Conservation (phyloP, 2,329 filamentous ascomycete genomes). For the Fusarium albidum region DNA sequence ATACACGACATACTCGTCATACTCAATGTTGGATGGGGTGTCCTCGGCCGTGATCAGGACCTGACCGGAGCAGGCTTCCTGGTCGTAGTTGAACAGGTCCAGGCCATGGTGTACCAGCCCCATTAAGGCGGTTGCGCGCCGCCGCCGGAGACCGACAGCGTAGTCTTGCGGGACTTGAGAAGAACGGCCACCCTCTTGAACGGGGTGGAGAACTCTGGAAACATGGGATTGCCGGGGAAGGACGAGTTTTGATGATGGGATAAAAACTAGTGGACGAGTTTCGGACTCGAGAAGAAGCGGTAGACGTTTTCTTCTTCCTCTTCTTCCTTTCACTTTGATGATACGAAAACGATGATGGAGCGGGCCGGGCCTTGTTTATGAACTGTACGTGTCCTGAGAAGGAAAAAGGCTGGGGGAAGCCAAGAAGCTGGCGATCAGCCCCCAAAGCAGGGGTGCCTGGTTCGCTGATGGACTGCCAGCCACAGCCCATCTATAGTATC, state of each 20-base stretch:
- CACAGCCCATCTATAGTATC: constrained; percentile 11
- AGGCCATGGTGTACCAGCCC: constrained; percentile 40
- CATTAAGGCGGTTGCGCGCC: constrained; percentile 39
- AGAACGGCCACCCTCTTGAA: constrained; percentile 36
- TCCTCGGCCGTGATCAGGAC: constrained; percentile 44
- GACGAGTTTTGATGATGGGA: background rate
- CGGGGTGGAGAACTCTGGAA: constrained; percentile 31
- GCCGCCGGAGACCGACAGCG: constrained; percentile 36
- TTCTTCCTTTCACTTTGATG: no score
- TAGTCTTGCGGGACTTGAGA: constrained; percentile 34
- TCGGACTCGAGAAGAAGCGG: background rate
- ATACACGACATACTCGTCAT: constrained; percentile 51
- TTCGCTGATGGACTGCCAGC: constrained; percentile 9
- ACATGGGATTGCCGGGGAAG: constrained; percentile 32
- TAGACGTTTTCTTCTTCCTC: background rate
- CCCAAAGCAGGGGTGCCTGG: constrained; percentile 28
- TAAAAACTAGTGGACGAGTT: background rate
- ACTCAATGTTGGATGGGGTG: constrained; percentile 45
- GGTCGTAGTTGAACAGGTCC: constrained; percentile 50
- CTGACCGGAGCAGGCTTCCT: constrained; percentile 42
- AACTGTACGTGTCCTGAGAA: constrained; percentile 16
- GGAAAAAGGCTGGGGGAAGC: constrained; percentile 16
- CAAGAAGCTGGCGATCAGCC: constrained; percentile 19
- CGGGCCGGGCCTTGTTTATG: constrained; percentile 28
- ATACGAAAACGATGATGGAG: constrained; percentile 1